Conservation (phyloP, 2,329 filamentous ascomycete genomes). For the Leptodontidium sp. region DNA sequence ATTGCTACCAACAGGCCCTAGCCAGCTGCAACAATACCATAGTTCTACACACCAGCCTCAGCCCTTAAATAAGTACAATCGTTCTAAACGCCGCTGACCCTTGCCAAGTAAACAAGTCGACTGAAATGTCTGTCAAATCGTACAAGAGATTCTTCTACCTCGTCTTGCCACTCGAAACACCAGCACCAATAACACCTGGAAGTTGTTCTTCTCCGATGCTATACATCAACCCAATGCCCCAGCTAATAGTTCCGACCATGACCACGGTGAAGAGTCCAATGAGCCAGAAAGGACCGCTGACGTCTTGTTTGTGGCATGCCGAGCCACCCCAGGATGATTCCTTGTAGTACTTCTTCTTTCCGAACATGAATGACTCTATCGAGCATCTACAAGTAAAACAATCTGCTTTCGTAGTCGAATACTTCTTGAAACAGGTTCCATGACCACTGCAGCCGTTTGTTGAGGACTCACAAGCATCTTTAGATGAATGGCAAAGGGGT, state of each 20-base stretch:
- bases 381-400: slow-evolving; percentile 87
- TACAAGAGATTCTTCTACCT: slow-evolving; percentile 42
- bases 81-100: slow-evolving; percentile 38
- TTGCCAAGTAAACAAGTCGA: slow-evolving; percentile 25
- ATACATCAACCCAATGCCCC: slow-evolving; percentile 81
- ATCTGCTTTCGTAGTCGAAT: slow-evolving; percentile 53
- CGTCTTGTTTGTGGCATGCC: slow-evolving; percentile 89
- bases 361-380: slow-evolving; percentile 46
- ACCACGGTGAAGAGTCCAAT: slow-evolving; percentile 78
- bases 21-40: slow-evolving; percentile 10
- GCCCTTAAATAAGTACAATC: slow-evolving; percentile 39
- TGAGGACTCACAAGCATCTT: slow-evolving; percentile 70
- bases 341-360: slow-evolving; percentile 56
- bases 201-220: slow-evolving; percentile 86
- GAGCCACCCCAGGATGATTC: slow-evolving; percentile 82
- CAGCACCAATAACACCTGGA: slow-evolving; percentile 94
- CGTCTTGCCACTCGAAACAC: slow-evolving; percentile 74
- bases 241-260: slow-evolving; percentile 71
- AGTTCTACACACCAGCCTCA: slow-evolving; percentile 36
- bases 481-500: slow-evolving; percentile 77
- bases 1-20: not conserved
- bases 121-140: slow-evolving; percentile 33
- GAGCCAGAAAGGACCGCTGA: slow-evolving; percentile 89
- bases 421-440: slow-evolving; percentile 78
- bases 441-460: slow-evolving; percentile 87